phyloP scores from a whole-genome alignment of 495 filamentous ascomycete genomes.

The Penicillium dipodomyicola region DNA sequence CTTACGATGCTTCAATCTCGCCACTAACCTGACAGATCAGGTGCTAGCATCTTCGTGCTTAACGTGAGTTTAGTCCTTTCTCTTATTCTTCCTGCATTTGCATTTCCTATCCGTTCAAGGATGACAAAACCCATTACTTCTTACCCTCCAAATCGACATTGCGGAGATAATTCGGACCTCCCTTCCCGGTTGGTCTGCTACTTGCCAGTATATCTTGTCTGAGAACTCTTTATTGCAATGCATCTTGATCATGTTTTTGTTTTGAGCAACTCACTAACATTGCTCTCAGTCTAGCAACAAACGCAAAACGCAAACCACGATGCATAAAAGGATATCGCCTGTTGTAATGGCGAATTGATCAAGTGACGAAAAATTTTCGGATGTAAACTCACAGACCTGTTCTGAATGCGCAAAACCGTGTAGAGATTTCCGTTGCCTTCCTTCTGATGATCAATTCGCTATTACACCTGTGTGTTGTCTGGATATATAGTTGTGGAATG shows the following conservation, averaged over 20 bases:
- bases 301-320: background rate
- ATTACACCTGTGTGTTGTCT: conserved; percentile 12
- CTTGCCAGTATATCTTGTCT: conserved; percentile 98
- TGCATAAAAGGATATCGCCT: background rate
- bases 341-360: conserved; percentile 31
- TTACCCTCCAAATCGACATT: conserved; percentile 94
- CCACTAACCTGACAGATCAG: conserved; percentile 27
- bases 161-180: conserved; percentile 74
- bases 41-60: conserved; percentile 10
- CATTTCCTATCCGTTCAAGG: conserved; percentile 49
- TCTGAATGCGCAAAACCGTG: conserved; percentile 88
- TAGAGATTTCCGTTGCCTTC: conserved; percentile 99
- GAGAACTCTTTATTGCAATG: conserved; percentile 46
- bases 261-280: conserved; percentile 21
- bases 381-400: conserved; percentile 60
- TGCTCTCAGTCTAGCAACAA: conserved; percentile 1
- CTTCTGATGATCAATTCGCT: conserved; percentile 68
- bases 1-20: conserved; percentile 15
- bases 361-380: conserved; percentile 63
- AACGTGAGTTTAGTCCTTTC: conserved; percentile 31
- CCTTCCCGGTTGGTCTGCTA: conserved; percentile 77
- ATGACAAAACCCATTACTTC: conserved; percentile 89
- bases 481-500: conserved; percentile 5
- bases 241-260: conserved; percentile 8
- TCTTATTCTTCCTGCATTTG: conserved; percentile 14